A percentile compares a stretch with the other conserved stretches of the same genome.
phyloP scores from a whole-genome alignment of 2,329 filamentous ascomycete species.

The Aspergillus melleus region DNA sequence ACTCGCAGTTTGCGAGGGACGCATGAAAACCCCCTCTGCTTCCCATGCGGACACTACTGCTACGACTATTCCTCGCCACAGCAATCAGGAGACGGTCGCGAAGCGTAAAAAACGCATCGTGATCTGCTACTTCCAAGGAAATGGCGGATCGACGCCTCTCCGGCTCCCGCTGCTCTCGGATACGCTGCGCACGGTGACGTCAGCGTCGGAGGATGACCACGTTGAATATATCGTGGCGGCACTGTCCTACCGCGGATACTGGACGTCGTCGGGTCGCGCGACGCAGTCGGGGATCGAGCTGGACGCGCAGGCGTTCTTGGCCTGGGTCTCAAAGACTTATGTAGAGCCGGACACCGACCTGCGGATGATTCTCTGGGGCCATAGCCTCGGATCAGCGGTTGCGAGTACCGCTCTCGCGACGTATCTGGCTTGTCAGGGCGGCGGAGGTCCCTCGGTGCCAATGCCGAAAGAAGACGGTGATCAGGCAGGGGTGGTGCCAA shows the following conservation, averaged over 20 bases:
- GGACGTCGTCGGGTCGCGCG: slow-evolving; percentile 71
- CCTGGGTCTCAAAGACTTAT: slow-evolving; percentile 58
- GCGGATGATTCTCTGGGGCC: slow-evolving; percentile 68
- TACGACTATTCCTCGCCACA: slow-evolving; percentile 19
- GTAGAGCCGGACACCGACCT: slow-evolving; percentile 18
- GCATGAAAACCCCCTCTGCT: slow-evolving; percentile 39
- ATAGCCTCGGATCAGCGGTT: slow-evolving; percentile 73
- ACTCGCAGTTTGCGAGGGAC: slow-evolving; percentile 63
- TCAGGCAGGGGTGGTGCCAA: slow-evolving; percentile 6
- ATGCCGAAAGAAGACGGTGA: no score
- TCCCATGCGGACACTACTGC: no score
- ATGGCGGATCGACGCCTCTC: slow-evolving; percentile 33
- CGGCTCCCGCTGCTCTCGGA: slow-evolving; percentile 47
- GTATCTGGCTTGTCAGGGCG: slow-evolving; percentile 31
- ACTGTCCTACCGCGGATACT: slow-evolving; percentile 69
- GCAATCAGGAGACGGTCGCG: not conserved
- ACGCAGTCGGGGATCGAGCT: slow-evolving; percentile 69
- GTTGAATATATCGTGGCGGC: slow-evolving; percentile 45
- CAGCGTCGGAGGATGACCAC: not conserved
- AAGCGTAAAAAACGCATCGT: slow-evolving; percentile 19
- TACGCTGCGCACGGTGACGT: slow-evolving; percentile 36
- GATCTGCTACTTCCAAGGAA: slow-evolving; percentile 37
- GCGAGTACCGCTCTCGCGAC: slow-evolving; percentile 61
- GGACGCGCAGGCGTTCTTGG: slow-evolving; percentile 65
- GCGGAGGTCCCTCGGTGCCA: no score